Evolutionary conservation across 2,329 filamentous ascomycete genomes (phyloP), one percentile per base, ranked within the genome.

Genomic region (Tolypocladium sp.): DNA sequence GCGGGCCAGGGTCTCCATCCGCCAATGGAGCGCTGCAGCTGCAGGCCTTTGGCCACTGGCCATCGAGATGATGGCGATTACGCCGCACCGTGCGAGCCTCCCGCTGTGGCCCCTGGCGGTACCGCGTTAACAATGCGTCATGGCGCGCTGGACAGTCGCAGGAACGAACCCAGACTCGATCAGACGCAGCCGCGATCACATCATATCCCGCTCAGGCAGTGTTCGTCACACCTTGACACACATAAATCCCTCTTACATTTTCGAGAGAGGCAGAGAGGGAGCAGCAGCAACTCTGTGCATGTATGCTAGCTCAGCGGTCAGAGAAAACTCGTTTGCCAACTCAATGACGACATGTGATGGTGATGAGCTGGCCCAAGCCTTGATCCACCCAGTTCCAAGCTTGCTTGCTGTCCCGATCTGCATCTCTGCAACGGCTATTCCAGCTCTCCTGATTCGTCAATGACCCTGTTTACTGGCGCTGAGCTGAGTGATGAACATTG

Each of bases 71-170:
- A 55, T 51, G 40, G 49, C 46, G 56, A 59, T 61, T 58, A 59
- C 61, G 59, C 56, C 46, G 57, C 61, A 61, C 59, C 58, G 59
- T 61, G 61, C 58, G 58, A 57, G 46, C 10, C 20, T 15, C 3
- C 22, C 22, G 27, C 38, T 41, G 42, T 27, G 37, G 33, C 42
- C 54, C 33, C 6, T 35, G 8, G 53, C 27, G 8, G 59, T 57
- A 58, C 20, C 20, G 40, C 49, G n/a, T 46, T 52, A 49, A 58
- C 57, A 42, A 20, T 30, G 54, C 20, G 51, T 46, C 49, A 44
- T 25, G 40, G 49, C 33, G 17, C 37, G 15, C 44, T 35, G 30
- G 8, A 49, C 51, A 17, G 41, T 35, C 57, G 46, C 41, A 40
- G 33, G 30, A 8, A 35, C 22, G 13, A 33, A 10, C 30, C 30